A percentile compares a stretch with the other conserved stretches of the same genome.
phyloP scores from a whole-genome alignment of 2,329 filamentous ascomycete genomes.

The Didymella glomerata region DNA sequence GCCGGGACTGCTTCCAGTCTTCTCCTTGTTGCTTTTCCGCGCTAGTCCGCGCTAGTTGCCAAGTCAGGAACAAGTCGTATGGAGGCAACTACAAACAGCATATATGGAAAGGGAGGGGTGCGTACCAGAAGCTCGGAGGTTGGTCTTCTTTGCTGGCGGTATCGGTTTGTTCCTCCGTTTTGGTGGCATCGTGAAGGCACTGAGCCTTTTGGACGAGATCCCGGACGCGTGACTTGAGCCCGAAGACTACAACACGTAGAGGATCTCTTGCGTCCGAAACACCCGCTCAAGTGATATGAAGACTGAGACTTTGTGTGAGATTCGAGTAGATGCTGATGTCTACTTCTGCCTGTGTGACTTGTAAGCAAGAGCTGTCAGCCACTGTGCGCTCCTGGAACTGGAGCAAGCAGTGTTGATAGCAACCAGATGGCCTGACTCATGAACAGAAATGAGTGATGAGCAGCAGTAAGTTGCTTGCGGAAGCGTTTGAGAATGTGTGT shows the following conservation, averaged over 20 bases:
- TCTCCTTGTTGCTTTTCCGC: conserved; percentile 34
- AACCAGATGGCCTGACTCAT: not conserved
- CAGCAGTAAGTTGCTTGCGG: not conserved
- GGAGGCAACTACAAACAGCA: conserved; percentile 26
- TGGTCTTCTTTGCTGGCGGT: conserved; percentile 14
- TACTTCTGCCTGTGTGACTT: not conserved
- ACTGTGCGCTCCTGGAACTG: not conserved
- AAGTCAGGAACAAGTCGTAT: conserved; percentile 49
- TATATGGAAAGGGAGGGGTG: conserved; percentile 16
- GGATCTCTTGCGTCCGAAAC: not conserved
- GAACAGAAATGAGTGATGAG: not conserved
- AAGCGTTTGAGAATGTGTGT: conserved; percentile 11
- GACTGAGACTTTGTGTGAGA: too few species aligned
- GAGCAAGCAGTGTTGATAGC: not conserved
- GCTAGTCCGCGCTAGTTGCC: conserved; percentile 33
- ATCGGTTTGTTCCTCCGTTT: conserved; percentile 42
- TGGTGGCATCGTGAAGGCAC: conserved; percentile 41
- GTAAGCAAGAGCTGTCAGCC: conserved; percentile 19
- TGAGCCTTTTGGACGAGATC: not conserved
- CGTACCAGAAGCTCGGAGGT: conserved; percentile 34
- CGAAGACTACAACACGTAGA: not conserved
- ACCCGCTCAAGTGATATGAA: not conserved
- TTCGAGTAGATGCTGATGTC: not conserved
- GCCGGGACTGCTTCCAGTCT: conserved; percentile 44
- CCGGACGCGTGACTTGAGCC: conserved; percentile 1